phyloP scores from a whole-genome alignment of 805 yeast species.

The Candida coquimbonensis region DNA sequence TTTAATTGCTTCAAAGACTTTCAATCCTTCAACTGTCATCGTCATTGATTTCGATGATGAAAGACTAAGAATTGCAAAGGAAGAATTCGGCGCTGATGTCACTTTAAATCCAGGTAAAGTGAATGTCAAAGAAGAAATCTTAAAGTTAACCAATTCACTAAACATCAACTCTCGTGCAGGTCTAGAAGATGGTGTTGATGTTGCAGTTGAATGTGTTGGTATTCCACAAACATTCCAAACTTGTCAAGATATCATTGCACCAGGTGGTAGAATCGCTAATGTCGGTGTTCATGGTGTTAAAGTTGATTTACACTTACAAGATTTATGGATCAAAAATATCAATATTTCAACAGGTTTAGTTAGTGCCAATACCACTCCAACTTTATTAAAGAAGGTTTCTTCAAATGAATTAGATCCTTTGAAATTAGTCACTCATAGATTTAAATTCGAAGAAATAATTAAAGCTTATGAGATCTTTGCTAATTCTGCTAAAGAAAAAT shows the following conservation, averaged over 20 bases:
- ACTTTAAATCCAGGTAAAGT: constrained; percentile 45
- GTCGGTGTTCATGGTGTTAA: constrained; percentile 48
- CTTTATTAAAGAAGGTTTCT: constrained; percentile 30
- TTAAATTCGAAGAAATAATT: constrained; percentile 46
- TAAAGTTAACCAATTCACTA: constrained; percentile 23
- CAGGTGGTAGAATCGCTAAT: constrained; percentile 61
- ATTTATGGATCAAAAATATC: constrained; percentile 39
- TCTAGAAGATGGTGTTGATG: constrained; percentile 46
- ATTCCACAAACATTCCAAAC: constrained; percentile 53
- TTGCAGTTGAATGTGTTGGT: constrained; percentile 61
- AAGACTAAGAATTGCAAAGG: constrained; percentile 50
- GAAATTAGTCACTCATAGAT: constrained; percentile 52
- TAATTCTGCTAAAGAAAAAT: constrained; percentile 46
- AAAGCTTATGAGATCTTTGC: constrained; percentile 55
- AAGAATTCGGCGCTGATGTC: constrained; percentile 53
- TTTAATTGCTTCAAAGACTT: constrained; percentile 46
- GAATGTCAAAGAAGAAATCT: constrained; percentile 33
- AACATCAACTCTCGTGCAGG: constrained; percentile 20
- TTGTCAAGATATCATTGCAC: constrained; percentile 46
- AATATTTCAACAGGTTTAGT: constrained; percentile 43
- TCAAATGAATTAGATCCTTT: constrained; percentile 34
- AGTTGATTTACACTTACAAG: constrained; percentile 36
- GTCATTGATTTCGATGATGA: constrained; percentile 54
- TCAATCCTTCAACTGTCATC: constrained; percentile 49
- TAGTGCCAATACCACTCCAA: constrained; percentile 37